Conservation (phyloP, 2,329 filamentous ascomycete genomes). For the Paracoccidioides lutzii region DNA sequence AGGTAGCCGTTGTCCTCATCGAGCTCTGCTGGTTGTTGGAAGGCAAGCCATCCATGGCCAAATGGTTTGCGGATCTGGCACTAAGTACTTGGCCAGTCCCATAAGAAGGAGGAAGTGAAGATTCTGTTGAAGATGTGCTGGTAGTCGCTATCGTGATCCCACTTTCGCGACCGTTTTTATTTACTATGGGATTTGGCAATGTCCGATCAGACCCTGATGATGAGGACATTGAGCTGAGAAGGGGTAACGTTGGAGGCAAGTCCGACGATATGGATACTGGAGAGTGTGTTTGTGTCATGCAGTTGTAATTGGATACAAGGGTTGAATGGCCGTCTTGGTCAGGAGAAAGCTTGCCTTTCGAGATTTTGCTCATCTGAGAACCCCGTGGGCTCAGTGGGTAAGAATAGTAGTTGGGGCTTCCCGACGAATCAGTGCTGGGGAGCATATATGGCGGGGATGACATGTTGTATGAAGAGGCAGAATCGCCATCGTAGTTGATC, state of each 20-base stretch:
- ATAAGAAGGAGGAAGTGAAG: slow-evolving; percentile 11
- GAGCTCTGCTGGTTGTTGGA: slow-evolving; percentile 11
- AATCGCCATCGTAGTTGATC: slow-evolving; percentile 25
- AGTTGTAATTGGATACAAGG: slow-evolving; percentile 19
- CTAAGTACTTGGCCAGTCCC: slow-evolving; percentile 8
- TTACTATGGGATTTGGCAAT: slow-evolving; percentile 23
- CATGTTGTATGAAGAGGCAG: slow-evolving; percentile 18
- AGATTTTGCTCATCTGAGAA: slow-evolving; percentile 12
- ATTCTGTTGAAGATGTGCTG: neutral
- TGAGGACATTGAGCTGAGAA: slow-evolving; percentile 14
- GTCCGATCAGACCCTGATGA: slow-evolving; percentile 21
- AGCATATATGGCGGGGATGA: slow-evolving; percentile 26
- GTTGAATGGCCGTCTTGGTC: slow-evolving; percentile 18
- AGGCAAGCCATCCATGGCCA: slow-evolving; percentile 10
- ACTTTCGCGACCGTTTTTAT: slow-evolving; percentile 11
- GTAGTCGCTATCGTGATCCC: slow-evolving; percentile 9
- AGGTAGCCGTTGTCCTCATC: slow-evolving; percentile 12
- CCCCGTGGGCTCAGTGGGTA: slow-evolving; percentile 19
- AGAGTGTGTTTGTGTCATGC: slow-evolving; percentile 17
- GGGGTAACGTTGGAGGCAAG: slow-evolving; percentile 15
- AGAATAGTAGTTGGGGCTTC: slow-evolving; percentile 15
- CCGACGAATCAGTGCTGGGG: slow-evolving; percentile 19
- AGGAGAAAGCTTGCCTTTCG: slow-evolving; percentile 17
- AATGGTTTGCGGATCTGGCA: slow-evolving; percentile 11
- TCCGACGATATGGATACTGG: slow-evolving; percentile 18